Evolutionary conservation across 139 green algal species (phyloP).

Genomic region (Eudorina sp.): DNA sequence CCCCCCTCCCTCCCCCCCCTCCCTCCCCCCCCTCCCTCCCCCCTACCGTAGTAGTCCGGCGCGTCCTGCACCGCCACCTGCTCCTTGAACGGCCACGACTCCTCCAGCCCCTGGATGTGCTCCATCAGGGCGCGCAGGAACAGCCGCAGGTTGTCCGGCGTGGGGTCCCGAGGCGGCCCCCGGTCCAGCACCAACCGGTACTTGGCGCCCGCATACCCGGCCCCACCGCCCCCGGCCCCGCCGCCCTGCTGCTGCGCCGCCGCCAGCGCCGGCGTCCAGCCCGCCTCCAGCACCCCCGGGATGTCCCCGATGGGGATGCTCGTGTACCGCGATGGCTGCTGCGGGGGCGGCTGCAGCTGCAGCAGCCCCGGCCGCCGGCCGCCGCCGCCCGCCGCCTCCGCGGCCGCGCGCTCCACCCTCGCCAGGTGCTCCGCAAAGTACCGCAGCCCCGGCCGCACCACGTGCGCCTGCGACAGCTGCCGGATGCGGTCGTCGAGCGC

Average conservation of each 20-base stretch:
- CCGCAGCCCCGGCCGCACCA: slow-evolving; percentile 77
- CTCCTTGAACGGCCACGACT: slow-evolving; percentile 91
- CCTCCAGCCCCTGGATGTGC: slow-evolving; percentile 71
- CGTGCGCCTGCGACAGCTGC: slow-evolving; percentile 82
- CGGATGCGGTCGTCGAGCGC: slow-evolving; percentile 77
- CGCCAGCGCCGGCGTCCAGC: slow-evolving; percentile 69
- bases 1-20: not conserved
- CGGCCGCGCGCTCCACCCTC: too few species aligned
- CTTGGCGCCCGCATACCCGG: not conserved
- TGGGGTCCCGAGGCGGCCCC: slow-evolving; percentile 45
- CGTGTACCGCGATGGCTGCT: not conserved
- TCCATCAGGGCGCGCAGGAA: slow-evolving; percentile 69
- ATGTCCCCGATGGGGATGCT: slow-evolving; percentile 72
- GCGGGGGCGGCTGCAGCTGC: too few species aligned
- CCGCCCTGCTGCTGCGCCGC: not conserved
- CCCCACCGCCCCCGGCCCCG: not conserved
- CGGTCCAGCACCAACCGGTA: slow-evolving; percentile 62
- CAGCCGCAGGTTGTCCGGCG: slow-evolving; percentile 65
- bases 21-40: not conserved
- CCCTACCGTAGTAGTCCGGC: slow-evolving; percentile 90
- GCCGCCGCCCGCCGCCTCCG: not conserved
- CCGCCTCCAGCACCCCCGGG: slow-evolving; percentile 89
- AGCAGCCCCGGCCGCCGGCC: not conserved
- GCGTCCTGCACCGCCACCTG: slow-evolving; percentile 87
- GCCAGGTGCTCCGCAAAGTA: slow-evolving; percentile 51